Base-by-base conservation (phyloP, 108 stramenopile species). In the Cyclostephanos tholiformis region DNA sequence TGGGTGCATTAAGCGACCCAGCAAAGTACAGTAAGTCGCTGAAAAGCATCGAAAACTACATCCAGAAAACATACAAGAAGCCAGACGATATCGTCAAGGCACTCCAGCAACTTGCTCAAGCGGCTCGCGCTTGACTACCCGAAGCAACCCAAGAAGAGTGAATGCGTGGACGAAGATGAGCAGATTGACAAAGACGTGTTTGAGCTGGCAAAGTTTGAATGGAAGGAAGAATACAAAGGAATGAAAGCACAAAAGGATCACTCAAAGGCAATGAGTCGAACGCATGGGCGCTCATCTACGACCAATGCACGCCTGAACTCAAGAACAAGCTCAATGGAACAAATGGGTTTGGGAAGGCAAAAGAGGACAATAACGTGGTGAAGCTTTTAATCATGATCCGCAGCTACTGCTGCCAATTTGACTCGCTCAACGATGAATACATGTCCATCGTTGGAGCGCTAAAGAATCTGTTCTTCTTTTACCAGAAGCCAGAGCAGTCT, bases 231-330 rank as follows among this genome's bases (percentile, higher is more conserved):
- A 19, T 50, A 19, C 19, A 19, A 50, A 50, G 58, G 16, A 2
- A 23, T 23, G 19, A 17, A 26, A 4, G 20, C 3, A 16, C 58
- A 32, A 64, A 36, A 29, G 2, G 13, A 30, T 6, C 29, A 64
- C 36, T 38, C 35, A 36, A 29, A 64, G 29, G 2, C 19, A 14
- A 64, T 8, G 63, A 64, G 36, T 30, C 63, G 14, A 29, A 20
- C 30, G 63, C 63, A 36, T 64, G 63, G 63, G 63, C 35, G 17
- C 26, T 64, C 4, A 39, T 64, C 20, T 64, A 64, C 38, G 36
- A 20, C 20, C 63, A 64, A 64, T 64, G 63, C 32, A 7, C 63
- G 63, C 17, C 30, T 20, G 13, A 13, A 2, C 63, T 64, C 1
- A 13, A 36, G 2, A 39, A 14, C 2, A 13, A 64, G 32, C 63